Percentiles rank a stretch among this genome's conserved stretches.
Evolutionary conservation across 2,329 filamentous ascomycete species (phyloP).

Genomic region (Pleochaeta shiraiana): DNA sequence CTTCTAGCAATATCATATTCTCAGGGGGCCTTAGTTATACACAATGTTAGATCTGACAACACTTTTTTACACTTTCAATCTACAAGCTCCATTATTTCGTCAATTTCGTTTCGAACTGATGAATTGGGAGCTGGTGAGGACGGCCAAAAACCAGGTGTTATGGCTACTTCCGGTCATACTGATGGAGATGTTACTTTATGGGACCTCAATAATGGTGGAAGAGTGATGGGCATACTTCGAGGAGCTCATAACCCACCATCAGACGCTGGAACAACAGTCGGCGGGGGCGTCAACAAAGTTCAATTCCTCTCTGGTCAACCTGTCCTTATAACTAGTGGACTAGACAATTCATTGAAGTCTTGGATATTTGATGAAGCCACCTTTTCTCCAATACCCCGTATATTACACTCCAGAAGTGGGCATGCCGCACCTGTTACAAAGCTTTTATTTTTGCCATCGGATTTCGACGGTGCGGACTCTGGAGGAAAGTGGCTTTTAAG

Average conservation of each 20-base stretch:
- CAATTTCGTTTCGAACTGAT: constrained; percentile 80
- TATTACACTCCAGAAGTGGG: constrained; percentile 67
- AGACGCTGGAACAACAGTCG: constrained; percentile 28
- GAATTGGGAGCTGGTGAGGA: constrained; percentile 73
- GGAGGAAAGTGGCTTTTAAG: constrained; percentile 89
- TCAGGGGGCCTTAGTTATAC: constrained; percentile 55
- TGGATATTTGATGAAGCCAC: constrained; percentile 94
- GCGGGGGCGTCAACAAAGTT: constrained; percentile 64
- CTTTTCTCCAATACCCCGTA: constrained; percentile 67
- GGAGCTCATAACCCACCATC: constrained; percentile 65
- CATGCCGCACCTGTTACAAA: constrained; percentile 72
- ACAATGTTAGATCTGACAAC: constrained; percentile 63
- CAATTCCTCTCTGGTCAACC: constrained; percentile 82
- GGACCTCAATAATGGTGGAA: constrained; percentile 80
- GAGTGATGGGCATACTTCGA: constrained; percentile 67
- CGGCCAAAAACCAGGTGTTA: constrained; percentile 66
- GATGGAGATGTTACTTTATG: constrained; percentile 87
- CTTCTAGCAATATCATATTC: constrained; percentile 76
- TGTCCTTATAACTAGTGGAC: constrained; percentile 71
- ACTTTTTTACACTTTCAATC: constrained; percentile 46
- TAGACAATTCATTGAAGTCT: constrained; percentile 83
- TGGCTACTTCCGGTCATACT: constrained; percentile 66
- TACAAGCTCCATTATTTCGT: constrained; percentile 46
- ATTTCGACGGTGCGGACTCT: constrained; percentile 73
- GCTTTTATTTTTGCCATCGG: constrained; percentile 65